Evolutionary conservation across 768 basidiomycete genomes (phyloP).

Genomic region (Candolleomyces efflorescens): DNA sequence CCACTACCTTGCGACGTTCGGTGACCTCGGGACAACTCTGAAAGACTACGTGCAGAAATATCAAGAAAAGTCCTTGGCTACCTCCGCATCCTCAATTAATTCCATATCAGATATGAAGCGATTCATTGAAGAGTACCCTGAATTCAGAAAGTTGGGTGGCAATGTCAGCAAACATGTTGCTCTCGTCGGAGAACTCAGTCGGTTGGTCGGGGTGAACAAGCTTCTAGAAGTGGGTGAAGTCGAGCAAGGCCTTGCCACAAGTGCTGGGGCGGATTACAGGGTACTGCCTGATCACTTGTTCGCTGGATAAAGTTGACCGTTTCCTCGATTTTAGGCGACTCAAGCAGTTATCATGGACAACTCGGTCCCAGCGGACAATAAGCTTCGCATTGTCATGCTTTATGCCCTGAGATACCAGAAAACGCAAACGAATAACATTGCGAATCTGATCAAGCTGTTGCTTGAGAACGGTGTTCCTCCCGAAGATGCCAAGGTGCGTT

Average conservation of each 20-base stretch:
- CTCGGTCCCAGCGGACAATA: slow-evolving; percentile 69
- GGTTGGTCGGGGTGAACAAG: slow-evolving; percentile 82
- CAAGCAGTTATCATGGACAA: slow-evolving; percentile 72
- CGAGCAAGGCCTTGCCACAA: slow-evolving; percentile 93
- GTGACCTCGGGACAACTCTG: slow-evolving; percentile 89
- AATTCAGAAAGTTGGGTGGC: slow-evolving; percentile 92
- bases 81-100: slow-evolving; percentile 78
- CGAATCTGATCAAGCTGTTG: slow-evolving; percentile 68
- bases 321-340: slow-evolving; percentile 52
- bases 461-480: slow-evolving; percentile 70
- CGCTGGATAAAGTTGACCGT: background rate
- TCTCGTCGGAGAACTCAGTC: slow-evolving; percentile 91
- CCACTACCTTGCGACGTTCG: slow-evolving; percentile 90
- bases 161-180: slow-evolving; percentile 99
- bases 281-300: slow-evolving; percentile 34
- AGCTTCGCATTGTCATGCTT: slow-evolving; percentile 85
- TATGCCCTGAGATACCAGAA: slow-evolving; percentile 96
- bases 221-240: slow-evolving; percentile 89
- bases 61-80: slow-evolving; percentile 74
- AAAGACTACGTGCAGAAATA: slow-evolving; percentile 94
- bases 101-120: slow-evolving; percentile 96
- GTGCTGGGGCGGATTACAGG: slow-evolving; percentile 84
- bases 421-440: slow-evolving; percentile 75
- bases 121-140: slow-evolving; percentile 97
- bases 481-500: slow-evolving; percentile 68